A percentile compares a stretch with the other conserved stretches of the same genome.
phyloP scores from a whole-genome alignment of 2,329 filamentous ascomycete species.

The Ilyonectria destructans region DNA sequence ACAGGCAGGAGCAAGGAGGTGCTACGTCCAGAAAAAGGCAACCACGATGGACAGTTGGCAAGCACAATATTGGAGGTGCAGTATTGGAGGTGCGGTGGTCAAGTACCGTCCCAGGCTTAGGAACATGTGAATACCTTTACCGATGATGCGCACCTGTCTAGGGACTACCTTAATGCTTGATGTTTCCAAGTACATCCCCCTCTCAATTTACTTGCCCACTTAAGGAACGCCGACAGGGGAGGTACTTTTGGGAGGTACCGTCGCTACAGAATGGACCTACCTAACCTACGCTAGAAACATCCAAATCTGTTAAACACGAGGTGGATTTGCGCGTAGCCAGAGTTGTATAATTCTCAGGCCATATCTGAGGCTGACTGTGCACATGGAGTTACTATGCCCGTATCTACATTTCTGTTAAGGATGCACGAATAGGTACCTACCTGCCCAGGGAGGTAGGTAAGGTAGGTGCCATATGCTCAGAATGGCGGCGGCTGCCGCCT shows the following conservation, averaged over 20 bases:
- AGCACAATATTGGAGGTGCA: background rate
- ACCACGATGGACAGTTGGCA: background rate
- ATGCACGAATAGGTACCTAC: background rate
- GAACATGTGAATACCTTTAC: background rate
- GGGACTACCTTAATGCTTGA: background rate
- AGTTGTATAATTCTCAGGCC: background rate
- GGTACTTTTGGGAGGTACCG: background rate
- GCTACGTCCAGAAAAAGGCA: background rate
- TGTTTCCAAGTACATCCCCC: slow-evolving; percentile 11
- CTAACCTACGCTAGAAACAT: background rate
- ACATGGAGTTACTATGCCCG: background rate
- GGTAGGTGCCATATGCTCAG: background rate
- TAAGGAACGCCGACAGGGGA: slow-evolving; percentile 4
- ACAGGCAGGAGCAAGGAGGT: slow-evolving; percentile 1
- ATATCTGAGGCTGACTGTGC: background rate
- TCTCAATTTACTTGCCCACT: slow-evolving; percentile 9
- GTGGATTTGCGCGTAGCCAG: background rate
- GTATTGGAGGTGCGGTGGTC: background rate
- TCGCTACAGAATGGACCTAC: background rate
- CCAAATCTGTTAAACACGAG: background rate
- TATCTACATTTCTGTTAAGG: background rate
- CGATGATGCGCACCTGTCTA: no score
- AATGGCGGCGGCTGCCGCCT: background rate
- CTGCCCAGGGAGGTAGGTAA: no score
- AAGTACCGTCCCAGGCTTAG: background rate